Conservation (phyloP, 2,329 filamentous ascomycete species). For the Fusarium sp. region DNA sequence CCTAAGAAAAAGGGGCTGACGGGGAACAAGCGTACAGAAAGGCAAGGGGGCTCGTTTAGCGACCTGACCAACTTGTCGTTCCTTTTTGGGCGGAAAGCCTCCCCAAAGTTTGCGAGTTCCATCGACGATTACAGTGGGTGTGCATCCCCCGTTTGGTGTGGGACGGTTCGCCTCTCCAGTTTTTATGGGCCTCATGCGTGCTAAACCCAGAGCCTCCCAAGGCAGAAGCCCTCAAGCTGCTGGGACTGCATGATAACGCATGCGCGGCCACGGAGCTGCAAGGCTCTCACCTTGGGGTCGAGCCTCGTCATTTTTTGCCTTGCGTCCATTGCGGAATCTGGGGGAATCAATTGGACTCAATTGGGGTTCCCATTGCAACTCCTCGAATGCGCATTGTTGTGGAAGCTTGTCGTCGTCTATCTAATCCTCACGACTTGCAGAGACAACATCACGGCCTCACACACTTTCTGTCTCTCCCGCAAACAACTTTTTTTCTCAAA, state of each 20-base stretch:
- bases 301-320: constrained; percentile 40
- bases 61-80: constrained; percentile 2
- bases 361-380: constrained; percentile 16
- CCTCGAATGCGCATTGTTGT: not conserved
- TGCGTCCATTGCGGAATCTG: constrained; percentile 14
- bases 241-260: constrained; percentile 50
- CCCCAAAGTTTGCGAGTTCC: not conserved
- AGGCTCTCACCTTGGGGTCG: constrained; percentile 35
- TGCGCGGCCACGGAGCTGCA: constrained; percentile 44
- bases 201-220: constrained; percentile 40
- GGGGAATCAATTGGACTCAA: constrained; percentile 44
- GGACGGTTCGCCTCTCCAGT: constrained; percentile 13
- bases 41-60: constrained; percentile 32
- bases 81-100: constrained; percentile 2
- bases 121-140: constrained; percentile 15
- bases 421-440: constrained; percentile 45
- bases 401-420: constrained; percentile 31
- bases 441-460: constrained; percentile 33
- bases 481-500: constrained; percentile 36
- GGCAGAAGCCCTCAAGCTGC: constrained; percentile 44
- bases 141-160: constrained; percentile 1
- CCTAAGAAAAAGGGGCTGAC: constrained; percentile 31
- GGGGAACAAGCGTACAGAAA: not conserved
- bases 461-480: constrained; percentile 36
- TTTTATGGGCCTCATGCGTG: constrained; percentile 20